phyloP scores from a whole-genome alignment of 192 early-diverging fungal genomes.

The Coemansia erecta region DNA sequence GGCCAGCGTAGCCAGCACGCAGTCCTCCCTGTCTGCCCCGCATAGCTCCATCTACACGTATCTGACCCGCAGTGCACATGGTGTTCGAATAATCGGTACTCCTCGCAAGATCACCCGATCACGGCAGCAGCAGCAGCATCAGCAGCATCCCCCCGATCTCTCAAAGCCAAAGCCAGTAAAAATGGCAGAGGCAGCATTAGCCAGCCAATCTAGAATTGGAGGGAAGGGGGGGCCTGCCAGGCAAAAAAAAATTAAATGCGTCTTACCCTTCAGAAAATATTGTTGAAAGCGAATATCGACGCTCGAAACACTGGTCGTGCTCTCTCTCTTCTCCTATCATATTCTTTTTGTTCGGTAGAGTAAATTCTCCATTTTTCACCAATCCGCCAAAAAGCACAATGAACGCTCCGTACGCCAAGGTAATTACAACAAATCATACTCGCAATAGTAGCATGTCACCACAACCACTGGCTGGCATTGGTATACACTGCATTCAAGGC shows the following conservation, averaged over 20 bases:
- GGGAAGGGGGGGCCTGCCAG: slow-evolving; percentile 11
- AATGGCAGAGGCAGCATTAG: too few species aligned
- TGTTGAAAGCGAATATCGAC: slow-evolving; percentile 5
- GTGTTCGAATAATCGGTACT: too few species aligned
- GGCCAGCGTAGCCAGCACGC: too few species aligned
- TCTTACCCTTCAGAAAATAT: not conserved
- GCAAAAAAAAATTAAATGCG: not conserved
- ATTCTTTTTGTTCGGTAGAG: slow-evolving; percentile 30
- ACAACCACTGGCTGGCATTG: not conserved
- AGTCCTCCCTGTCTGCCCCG: too few species aligned
- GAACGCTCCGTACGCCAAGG: slow-evolving; percentile 55
- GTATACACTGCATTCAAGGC: too few species aligned
- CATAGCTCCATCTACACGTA: too few species aligned
- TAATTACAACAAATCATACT: slow-evolving; percentile 26
- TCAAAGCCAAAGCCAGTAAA: too few species aligned
- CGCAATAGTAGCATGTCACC: not conserved
- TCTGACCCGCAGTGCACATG: too few species aligned
- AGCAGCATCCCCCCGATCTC: too few species aligned
- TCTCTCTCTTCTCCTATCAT: slow-evolving; percentile 26
- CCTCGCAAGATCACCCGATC: too few species aligned
- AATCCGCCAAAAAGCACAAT: slow-evolving; percentile 43
- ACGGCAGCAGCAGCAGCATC: too few species aligned
- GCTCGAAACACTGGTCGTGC: not conserved
- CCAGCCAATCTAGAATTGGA: not conserved
- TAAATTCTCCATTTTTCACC: slow-evolving; percentile 17